Evolutionary conservation across 305 asterid species (phyloP).

Genomic region (Fraxinus angustifolia): DNA sequence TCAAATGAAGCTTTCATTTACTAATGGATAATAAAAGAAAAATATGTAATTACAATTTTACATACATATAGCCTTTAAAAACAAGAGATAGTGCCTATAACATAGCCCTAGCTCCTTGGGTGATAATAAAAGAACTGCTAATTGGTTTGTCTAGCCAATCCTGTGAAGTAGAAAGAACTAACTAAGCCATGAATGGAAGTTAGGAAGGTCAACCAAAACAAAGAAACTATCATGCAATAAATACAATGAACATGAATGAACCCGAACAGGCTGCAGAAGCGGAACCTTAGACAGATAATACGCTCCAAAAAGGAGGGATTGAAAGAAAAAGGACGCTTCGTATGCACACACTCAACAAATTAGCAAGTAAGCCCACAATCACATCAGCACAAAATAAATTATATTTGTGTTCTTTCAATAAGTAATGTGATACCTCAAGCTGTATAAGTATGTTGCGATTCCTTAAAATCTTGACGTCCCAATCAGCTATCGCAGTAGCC

Average conservation of each 20-base stretch:
- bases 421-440: conserved; percentile 64
- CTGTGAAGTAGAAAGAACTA: no score
- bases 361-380: neutral
- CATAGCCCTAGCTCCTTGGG: neutral
- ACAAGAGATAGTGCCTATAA: neutral
- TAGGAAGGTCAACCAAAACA: no score
- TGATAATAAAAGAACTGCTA: neutral
- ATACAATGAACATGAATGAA: neutral
- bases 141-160: neutral
- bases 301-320: neutral
- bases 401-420: neutral
- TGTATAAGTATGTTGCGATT: conserved; percentile 85
- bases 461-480: conserved; percentile 90
- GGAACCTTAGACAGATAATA: neutral
- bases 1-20: neutral
- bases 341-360: neutral
- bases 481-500: conserved; percentile 93
- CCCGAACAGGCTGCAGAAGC: neutral
- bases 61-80: neutral
- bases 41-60: neutral
- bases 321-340: neutral
- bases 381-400: neutral
- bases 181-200: no score
- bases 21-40: neutral
- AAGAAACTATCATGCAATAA: no score